Base-by-base conservation (phyloP, 371 early-diverging fungal species). In the Capillidium rhysosporum region DNA sequence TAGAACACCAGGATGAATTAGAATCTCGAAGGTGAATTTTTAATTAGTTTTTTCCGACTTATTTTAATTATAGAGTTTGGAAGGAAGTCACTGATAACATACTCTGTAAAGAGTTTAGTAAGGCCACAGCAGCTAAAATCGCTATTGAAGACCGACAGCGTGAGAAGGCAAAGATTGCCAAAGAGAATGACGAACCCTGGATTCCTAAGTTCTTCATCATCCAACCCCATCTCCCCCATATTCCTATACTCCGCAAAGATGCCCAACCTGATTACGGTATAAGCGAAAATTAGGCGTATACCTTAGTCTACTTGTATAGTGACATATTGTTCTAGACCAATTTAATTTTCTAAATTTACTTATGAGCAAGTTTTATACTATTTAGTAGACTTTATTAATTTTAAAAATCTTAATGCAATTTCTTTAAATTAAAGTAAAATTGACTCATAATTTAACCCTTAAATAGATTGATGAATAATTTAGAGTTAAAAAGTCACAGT, bases 111-210 rank as follows among this genome's bases (percentile, higher is more conserved):
- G 61, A 68, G 40, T 75, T 57, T 52, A 53, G 59, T 18, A 62
- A 63, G 2, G 76, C 76, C 1, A 75, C 75, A 10, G 66, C 68
- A 63, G 60, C 63, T 40, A 76, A 76, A 51, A 62, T 64, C 21
- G 57, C 44, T 1, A 62, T 76, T 52, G 76, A 76, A 61, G 76
- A 76, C 31, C 18, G 29, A 2, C 75, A 76, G 61, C 62, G 76
- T 20, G 43, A 59, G 40, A 57, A 56, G 52, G 67, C 69, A 0
- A 63, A 60, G 1, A 65, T 62, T 43, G 53, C 64, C 46, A 69
- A 69, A 40, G 58, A 57, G 46, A 60, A 58, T 4, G 56, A 59
- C 8, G 38, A 7, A 10, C 9, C 38, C n/a, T 51, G 51, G 51
- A n/a, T 31, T 4, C 51, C 51, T 38, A 51, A 51, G 34, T 51